Evolutionary conservation across 176 grass and related monocot genomes (phyloP).

Genomic region (Carex littledalei): DNA sequence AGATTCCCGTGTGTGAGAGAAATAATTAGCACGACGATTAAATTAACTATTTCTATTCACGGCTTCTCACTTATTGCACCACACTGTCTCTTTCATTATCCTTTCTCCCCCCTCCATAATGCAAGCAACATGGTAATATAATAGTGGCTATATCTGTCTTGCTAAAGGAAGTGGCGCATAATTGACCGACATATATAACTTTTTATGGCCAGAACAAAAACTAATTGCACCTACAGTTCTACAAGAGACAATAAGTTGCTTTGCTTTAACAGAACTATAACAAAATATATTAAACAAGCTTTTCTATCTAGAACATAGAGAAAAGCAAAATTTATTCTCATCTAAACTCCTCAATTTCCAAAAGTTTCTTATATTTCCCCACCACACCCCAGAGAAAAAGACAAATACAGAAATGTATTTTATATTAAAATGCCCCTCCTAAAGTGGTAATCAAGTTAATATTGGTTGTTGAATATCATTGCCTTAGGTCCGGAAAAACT

Average conservation of each 20-base stretch:
- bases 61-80: background rate
- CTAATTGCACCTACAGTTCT: background rate
- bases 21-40: background rate
- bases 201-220: background rate
- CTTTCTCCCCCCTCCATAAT: background rate
- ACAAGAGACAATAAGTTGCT: background rate
- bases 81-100: background rate
- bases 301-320: background rate
- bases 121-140: background rate
- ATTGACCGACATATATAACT: background rate
- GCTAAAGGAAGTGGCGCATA: background rate
- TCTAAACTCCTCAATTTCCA: background rate
- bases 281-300: background rate
- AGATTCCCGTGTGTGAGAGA: background rate
- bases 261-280: background rate
- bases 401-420: no score
- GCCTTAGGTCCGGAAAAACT: background rate
- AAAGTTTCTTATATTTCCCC: background rate
- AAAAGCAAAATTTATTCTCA: background rate
- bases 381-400: no score
- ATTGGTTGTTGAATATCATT: background rate
- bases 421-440: background rate
- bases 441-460: background rate
- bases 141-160: background rate
- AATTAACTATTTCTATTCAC: background rate